phyloP scores from a whole-genome alignment of 2,329 filamentous ascomycete genomes.

The Hymenoscyphus albidus region DNA sequence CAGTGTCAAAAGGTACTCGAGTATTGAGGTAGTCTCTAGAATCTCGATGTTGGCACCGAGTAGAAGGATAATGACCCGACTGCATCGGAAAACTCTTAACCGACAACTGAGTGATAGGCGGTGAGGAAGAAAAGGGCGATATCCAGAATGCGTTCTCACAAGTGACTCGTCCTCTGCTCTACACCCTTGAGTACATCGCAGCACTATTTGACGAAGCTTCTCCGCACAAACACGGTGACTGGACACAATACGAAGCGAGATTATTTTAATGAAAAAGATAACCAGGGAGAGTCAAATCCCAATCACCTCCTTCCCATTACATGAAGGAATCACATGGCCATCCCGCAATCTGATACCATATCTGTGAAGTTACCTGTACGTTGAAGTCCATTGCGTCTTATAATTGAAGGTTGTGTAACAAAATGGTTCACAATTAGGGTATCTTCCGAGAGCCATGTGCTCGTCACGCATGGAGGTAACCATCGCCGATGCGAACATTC shows the following conservation, averaged over 20 bases:
- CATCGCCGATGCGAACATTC: neutral
- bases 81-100: neutral
- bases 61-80: neutral
- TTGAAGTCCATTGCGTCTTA: neutral
- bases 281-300: neutral
- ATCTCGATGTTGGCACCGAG: neutral
- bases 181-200: neutral
- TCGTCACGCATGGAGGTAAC: neutral
- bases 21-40: neutral
- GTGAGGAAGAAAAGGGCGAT: neutral
- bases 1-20: neutral
- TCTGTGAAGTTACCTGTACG: neutral
- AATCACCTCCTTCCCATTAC: neutral
- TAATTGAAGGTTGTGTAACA: constrained; percentile 2
- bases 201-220: neutral
- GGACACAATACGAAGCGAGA: neutral
- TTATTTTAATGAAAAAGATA: neutral
- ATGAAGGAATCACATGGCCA: neutral
- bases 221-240: neutral
- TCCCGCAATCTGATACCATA: neutral
- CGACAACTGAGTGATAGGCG: neutral
- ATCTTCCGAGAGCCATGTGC: neutral
- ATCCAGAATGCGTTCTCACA: neutral
- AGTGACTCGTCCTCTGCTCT: neutral
- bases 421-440: neutral